Evolutionary conservation across 805 yeast genomes (phyloP), one percentile per base, ranked within the genome.

Genomic region (Ogataea trehalophila): DNA sequence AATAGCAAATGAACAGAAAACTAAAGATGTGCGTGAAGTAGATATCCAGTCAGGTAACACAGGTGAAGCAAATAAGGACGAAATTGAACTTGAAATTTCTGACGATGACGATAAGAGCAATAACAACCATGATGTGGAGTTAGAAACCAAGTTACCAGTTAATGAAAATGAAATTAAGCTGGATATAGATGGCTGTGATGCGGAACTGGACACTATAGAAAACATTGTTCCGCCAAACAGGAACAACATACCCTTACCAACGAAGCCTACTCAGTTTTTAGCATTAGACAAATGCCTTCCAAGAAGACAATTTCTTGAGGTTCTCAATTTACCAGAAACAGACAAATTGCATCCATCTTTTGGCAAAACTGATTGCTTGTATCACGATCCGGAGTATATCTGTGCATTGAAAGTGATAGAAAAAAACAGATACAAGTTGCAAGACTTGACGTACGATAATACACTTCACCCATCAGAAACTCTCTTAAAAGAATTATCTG

Each of bases 211-310:
- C 18, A 11, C 29, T 16, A 33, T 26, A 9, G 38, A 33, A 20
- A 20, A 33, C 20, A 15, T 13, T 26, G 2, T 45, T 8, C 41
- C 26, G 8, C 36, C 35, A 43, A 36, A 37, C 33, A 80, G 20
- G 14, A 3, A 18, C 13, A 22, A 6, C 22, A n/a, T 29, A 14
- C 14, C 6, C 9, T 14, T 40, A 8, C 85, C 2, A 33, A 38
- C 34, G 4, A 34, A n/a, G 5, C 55, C 60, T 3, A 61, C 68
- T 1, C 58, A 65, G 14, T 92, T 90, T 57, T 64, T 87, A 31
- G 94, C 98, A 0, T 71, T 92, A 26, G 97, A 91, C 61, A 92
- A 92, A 63, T 88, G 95, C 56, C 68, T 86, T 1, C 88, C 89
- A 1, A 67, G 73, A 16, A 69, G 95, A 20, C 58, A 69, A 22